Evolutionary conservation across 441 rosid genomes (phyloP), one percentile per base, ranked within the genome.

Genomic region (Cnidoscolus chayamansa): DNA sequence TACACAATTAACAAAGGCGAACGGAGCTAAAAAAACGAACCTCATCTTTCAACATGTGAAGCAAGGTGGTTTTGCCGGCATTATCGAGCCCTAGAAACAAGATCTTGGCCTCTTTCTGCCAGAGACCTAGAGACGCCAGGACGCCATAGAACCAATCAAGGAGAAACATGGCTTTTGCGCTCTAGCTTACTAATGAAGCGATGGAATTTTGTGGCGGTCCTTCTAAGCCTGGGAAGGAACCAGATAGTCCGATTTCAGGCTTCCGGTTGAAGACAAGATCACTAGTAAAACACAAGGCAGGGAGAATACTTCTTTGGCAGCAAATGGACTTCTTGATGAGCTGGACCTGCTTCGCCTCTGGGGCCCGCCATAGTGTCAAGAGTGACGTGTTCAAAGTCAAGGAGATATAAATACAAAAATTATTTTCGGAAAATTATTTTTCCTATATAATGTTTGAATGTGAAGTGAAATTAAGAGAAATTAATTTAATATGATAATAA

Each of bases 41-140:
- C 95, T 90, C 91, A 64, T 90, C 95, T 65, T 86, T 90, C 82
- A 90, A 78, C 95, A 90, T 90, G 82, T 90, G 92, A 76, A 90
- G 95, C 84, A 90, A 70, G 66, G 95, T 90, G 49, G 95, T 90
- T 81, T 90, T 90, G 1, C 95, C 95, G 62, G 95, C 90, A 74
- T 90, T 90, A 81, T 90, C 95, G 71, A 90, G 95, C 47, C 95
- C 95, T n/a, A 90, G 79, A 75, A 90, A 90, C 84, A 90, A 79
- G 79, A 90, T 90, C 90, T 90, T 90, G 53, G 95, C 95, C 78
- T 90, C 95, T 57, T 90, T 90, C 69, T 90, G 92, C 95, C 90
- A 88, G 37, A 90, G 72, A 30, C 95, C 95, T 19, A 90, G 87
- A 20, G 92, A 86, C 43, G 91, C 86, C 19, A 90, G 82, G 19